Conservation (phyloP, 2,329 filamentous ascomycete genomes). For the Botrytis elliptica region DNA sequence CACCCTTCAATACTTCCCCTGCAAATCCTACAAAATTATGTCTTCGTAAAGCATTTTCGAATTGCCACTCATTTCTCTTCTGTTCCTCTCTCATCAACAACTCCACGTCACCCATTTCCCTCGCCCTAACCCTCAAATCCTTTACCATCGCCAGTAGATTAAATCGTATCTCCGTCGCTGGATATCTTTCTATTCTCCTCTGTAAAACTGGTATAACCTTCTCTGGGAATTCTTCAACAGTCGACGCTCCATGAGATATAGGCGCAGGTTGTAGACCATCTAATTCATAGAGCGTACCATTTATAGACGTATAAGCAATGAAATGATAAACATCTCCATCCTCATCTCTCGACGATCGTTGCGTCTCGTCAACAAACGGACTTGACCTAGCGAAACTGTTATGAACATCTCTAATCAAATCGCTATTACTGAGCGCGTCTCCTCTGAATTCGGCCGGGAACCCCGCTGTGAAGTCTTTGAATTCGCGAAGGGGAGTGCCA, state of each 20-base stretch:
- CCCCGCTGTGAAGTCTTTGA: constrained; percentile 69
- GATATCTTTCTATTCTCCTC: constrained; percentile 80
- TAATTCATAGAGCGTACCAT: constrained; percentile 83
- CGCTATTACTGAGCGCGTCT: constrained; percentile 68
- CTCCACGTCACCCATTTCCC: constrained; percentile 80
- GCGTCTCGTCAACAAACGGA: constrained; percentile 91
- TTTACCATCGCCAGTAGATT: constrained; percentile 91
- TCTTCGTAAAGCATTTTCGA: constrained; percentile 87
- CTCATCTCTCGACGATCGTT: constrained; percentile 64
- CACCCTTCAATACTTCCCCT: constrained; percentile 83
- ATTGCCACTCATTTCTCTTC: constrained; percentile 84
- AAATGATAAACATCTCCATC: constrained; percentile 93
- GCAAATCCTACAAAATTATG: constrained; percentile 98
- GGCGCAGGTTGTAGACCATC: constrained; percentile 92
- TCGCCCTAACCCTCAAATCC: constrained; percentile 74
- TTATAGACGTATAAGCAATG: constrained; percentile 85
- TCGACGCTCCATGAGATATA: constrained; percentile 80
- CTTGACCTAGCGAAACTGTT: constrained; percentile 74
- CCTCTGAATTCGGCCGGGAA: constrained; percentile 67
- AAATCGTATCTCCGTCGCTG: constrained; percentile 85
- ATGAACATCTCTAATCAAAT: constrained; percentile 60
- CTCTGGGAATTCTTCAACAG: constrained; percentile 67
- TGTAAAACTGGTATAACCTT: constrained; percentile 86
- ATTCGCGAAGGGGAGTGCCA: constrained; percentile 59
- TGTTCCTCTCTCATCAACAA: constrained; percentile 74